Conservation (phyloP, 2,329 filamentous ascomycete species). For the Exserohilum rostratum region DNA sequence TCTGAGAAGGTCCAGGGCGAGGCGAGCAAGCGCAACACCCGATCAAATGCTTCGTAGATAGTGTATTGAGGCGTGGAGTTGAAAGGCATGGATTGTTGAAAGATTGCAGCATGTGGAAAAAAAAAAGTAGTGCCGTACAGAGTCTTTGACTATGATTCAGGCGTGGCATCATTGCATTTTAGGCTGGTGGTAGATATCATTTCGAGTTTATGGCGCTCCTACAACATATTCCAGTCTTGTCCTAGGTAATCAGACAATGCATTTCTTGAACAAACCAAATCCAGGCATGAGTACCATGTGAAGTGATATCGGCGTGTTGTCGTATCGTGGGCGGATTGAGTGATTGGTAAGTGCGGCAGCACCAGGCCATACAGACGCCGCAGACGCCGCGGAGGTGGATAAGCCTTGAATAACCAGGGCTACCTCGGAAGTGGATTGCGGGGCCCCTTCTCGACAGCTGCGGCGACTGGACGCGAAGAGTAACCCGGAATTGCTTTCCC, state of each 20-base stretch:
- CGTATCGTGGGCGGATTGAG: background rate
- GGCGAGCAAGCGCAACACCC: constrained; percentile 64
- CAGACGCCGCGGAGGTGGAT: constrained; percentile 16
- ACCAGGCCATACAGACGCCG: constrained; percentile 4
- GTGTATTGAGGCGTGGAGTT: background rate
- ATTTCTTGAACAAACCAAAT: constrained; percentile 7
- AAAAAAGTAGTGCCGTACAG: constrained; percentile 10
- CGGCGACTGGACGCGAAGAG: constrained; percentile 12
- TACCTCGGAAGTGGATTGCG: constrained; percentile 17
- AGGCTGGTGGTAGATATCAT: constrained; percentile 33
- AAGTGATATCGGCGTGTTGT: background rate
- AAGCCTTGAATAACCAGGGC: constrained; percentile 13
- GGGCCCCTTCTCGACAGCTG: constrained; percentile 6
- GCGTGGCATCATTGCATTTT: constrained; percentile 29
- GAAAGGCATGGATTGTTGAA: background rate
- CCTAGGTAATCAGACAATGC: constrained; percentile 27
- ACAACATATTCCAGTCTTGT: constrained; percentile 39
- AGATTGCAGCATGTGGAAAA: constrained; percentile 10
- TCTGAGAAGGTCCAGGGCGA: constrained; percentile 78
- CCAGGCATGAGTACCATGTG: background rate
- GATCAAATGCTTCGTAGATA: constrained; percentile 41
- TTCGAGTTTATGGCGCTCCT: constrained; percentile 32
- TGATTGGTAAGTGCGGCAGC: background rate
- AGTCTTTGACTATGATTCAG: constrained; percentile 19
- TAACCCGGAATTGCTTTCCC: constrained; percentile 22